Evolutionary conservation across 345 rosid species (phyloP), one percentile per base, ranked within the genome.

Genomic region (Rhodomyrtus tomentosa): DNA sequence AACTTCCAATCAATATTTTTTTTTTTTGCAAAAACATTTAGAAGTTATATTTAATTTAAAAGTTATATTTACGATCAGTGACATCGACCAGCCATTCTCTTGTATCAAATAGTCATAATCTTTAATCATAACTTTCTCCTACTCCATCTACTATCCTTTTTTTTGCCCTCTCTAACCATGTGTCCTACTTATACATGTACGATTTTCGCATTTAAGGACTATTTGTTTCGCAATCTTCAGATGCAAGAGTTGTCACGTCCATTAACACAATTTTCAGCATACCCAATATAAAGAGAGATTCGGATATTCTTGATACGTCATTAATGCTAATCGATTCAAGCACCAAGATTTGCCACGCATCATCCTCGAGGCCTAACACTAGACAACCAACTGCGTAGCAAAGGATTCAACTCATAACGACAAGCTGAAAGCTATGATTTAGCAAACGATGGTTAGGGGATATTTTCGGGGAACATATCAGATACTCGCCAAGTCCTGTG

Each of bases 261-360:
- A 51, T 51, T 51, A 51, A 51, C 5, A 11, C 14, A 11, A 11
- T 49, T 49, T 49, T 10, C 50, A 2, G 14, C 14, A 14, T 2
- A 3, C 50, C 14, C 14, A 49, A 49, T 10, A 8, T 10, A 49
- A 49, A 49, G 50, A 49, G 12, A 4, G 50, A 49, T 49, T 2
- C 4, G 11, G 50, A 49, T 10, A 4, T 49, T 49, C 50, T 51
- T 53, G 25, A 53, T 53, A 2, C 3, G 20, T 1, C 6, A 0
- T 53, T 6, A 2, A 6, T 53, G 7, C 24, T 52, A 7, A 52
- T 3, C 22, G 24, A 52, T 52, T 24, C 55, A 3, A 52, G 55
- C 6, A 32, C 0, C 0, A n/a, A n/a, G n/a, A n/a, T n/a, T n/a
- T 7, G 2, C 6, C 24, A 68, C 12, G 3, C 18, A 18, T 32